phyloP scores from a whole-genome alignment of 139 green algal genomes.

The Nannochloris sp. region DNA sequence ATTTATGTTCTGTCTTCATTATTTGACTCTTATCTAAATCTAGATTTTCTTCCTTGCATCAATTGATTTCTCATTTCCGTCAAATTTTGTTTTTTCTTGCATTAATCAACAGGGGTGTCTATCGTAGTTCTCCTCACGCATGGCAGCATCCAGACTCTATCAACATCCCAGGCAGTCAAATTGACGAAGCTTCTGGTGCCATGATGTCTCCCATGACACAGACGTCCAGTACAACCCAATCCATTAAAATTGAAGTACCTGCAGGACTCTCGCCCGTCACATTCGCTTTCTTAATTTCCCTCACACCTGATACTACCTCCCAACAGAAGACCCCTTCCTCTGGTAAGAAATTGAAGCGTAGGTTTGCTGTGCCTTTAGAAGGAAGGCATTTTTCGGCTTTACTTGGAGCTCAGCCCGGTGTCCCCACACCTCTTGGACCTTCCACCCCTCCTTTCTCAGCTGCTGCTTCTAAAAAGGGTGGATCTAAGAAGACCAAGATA shows the following conservation, averaged over 20 bases:
- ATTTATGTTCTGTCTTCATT: background rate
- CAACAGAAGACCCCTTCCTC: too few relatives aligned
- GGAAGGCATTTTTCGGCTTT: conserved; percentile 19
- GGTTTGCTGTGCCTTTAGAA: background rate
- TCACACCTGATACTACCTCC: background rate
- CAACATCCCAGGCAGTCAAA: conserved; percentile 4
- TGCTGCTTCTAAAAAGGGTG: background rate
- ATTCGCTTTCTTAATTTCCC: conserved; percentile 11
- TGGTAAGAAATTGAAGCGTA: background rate
- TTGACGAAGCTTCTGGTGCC: conserved; percentile 13
- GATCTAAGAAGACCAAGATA: background rate
- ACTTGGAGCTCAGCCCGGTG: conserved; percentile 5
- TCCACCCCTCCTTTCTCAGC: background rate
- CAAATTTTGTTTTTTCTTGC: background rate
- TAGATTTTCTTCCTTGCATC: too few relatives aligned
- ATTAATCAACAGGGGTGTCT: conserved; percentile 25
- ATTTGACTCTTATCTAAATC: background rate
- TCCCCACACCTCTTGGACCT: background rate
- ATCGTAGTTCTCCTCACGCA: conserved; percentile 10
- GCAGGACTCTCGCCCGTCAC: conserved; percentile 14
- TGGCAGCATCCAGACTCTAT: conserved; percentile 31
- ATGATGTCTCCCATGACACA: conserved; percentile 24
- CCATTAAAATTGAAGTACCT: conserved; percentile 12
- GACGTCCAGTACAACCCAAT: background rate
- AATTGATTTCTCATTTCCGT: too few relatives aligned